Percentiles rank a stretch among this genome's conserved stretches.
Conservation (phyloP, 163 green algal genomes). For the Scenedesmus sp. region DNA sequence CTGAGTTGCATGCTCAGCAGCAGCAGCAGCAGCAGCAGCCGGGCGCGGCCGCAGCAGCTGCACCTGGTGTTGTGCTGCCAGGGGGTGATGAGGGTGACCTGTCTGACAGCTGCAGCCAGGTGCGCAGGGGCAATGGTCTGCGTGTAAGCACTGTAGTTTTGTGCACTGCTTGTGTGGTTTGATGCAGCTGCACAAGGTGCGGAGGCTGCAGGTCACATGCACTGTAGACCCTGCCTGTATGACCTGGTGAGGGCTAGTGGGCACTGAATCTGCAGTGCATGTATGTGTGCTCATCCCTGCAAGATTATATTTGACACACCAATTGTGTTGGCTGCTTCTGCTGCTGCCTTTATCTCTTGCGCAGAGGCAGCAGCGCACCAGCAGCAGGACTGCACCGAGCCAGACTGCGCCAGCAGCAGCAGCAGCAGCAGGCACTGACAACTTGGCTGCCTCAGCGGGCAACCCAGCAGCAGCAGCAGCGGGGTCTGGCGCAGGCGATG, state of each 20-base stretch:
- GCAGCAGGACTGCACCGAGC: neutral
- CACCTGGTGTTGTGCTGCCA: neutral
- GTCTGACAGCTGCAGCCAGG: constrained; percentile 8
- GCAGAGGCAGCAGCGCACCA: constrained; percentile 3
- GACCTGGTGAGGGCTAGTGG: too few relatives aligned
- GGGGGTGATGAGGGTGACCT: neutral
- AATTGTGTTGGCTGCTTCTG: neutral
- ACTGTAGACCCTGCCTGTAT: too few relatives aligned
- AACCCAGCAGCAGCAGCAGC: neutral
- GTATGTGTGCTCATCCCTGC: too few relatives aligned
- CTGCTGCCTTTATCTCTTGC: too few relatives aligned
- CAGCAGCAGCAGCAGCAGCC: constrained; percentile 1
- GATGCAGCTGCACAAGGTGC: too few relatives aligned
- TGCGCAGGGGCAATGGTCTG: neutral
- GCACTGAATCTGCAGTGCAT: too few relatives aligned
- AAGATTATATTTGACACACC: too few relatives aligned
- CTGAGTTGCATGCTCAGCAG: neutral
- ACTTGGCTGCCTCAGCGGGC: neutral
- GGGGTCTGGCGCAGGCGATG: neutral
- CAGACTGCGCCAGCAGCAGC: neutral
- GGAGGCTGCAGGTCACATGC: too few relatives aligned
- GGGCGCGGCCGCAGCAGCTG: neutral
- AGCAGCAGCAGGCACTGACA: neutral
- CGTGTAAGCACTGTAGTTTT: too few relatives aligned
- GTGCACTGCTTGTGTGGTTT: too few relatives aligned